These are phyloP conservation scores for Datura wrightii DNA, from an alignment of 257 asterid species.

Conservation along the genomic window DNA sequence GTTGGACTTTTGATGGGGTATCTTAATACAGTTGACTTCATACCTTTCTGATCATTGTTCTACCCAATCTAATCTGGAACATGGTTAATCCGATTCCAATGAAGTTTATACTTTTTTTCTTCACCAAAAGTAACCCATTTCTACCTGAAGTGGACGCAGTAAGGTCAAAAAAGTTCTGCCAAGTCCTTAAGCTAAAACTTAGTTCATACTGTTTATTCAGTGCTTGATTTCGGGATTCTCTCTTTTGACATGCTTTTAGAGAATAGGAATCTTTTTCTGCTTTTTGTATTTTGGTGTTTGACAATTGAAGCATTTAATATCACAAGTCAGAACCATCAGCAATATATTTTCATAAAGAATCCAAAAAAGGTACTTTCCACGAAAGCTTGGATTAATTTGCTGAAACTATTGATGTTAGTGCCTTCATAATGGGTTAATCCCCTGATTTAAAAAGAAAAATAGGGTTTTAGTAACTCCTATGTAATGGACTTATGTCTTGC, in stretches of 20 bases:
- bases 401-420: not conserved
- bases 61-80: not conserved
- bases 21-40: not conserved
- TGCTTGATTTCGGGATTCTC: not conserved
- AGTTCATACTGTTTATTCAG: not conserved
- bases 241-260: conserved; percentile 1
- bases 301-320: not conserved
- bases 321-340: not conserved
- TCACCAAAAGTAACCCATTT: conserved; percentile 4
- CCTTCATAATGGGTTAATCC: not conserved
- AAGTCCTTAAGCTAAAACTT: not conserved
- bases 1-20: not conserved
- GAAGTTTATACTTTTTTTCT: not conserved
- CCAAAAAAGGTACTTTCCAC: not conserved
- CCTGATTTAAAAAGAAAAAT: not conserved
- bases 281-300: not conserved
- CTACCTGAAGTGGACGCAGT: not conserved
- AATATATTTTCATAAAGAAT: not conserved
- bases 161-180: not conserved
- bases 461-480: not conserved
- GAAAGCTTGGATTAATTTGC: not conserved
- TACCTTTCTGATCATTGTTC: conserved; percentile 10
- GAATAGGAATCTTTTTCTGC: not conserved
- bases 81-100: not conserved
- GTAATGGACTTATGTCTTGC: not conserved